phyloP scores from a whole-genome alignment of 768 basidiomycete genomes.

The Podaxis mareebaensis region DNA sequence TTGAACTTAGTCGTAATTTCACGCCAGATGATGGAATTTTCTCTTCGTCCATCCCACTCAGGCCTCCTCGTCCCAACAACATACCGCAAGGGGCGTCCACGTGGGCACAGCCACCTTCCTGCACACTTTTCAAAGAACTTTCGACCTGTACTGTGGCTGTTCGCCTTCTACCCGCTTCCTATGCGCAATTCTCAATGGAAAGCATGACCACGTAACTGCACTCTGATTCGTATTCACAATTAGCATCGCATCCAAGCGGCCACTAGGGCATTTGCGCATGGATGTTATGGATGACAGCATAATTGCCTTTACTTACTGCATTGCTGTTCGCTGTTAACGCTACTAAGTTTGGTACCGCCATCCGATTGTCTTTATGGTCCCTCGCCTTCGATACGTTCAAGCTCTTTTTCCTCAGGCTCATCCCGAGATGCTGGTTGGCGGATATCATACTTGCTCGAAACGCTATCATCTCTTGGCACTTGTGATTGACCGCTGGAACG shows the following conservation, averaged over 20 bases:
- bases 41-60: neutral
- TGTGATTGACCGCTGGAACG: neutral
- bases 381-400: neutral
- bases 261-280: neutral
- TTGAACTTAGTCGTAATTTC: neutral
- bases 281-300: neutral
- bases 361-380: neutral
- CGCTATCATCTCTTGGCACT: neutral
- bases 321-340: neutral
- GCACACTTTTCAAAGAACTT: neutral
- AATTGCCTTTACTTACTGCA: neutral
- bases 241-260: neutral
- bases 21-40: neutral
- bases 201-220: neutral
- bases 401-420: neutral
- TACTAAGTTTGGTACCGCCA: neutral
- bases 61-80: neutral
- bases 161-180: neutral
- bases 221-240: neutral
- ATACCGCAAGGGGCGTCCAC: slow-evolving; percentile 2
- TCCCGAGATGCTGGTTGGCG: neutral
- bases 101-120: slow-evolving; percentile 15
- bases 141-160: neutral
- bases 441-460: neutral
- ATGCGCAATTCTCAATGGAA: neutral